Conservation (phyloP, 1,284 basidiomycete genomes). For the Crucibulum parvulum region DNA sequence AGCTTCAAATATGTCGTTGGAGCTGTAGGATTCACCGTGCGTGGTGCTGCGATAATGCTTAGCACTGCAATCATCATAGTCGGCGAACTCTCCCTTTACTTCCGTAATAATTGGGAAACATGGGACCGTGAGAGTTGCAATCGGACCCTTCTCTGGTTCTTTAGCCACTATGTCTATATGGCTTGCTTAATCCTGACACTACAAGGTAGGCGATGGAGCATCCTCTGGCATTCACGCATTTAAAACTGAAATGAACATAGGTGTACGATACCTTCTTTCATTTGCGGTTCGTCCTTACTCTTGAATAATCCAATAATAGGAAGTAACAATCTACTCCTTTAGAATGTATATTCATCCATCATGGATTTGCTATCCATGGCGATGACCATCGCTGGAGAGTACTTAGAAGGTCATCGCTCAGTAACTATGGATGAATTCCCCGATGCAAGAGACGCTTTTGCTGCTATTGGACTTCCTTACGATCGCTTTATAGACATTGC, state of each 20-base stretch:
- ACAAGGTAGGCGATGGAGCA: neutral
- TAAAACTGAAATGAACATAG: neutral
- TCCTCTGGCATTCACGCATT: neutral
- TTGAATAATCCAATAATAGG: neutral
- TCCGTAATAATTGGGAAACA: neutral
- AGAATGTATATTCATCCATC: neutral
- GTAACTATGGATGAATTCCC: neutral
- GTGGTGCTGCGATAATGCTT: neutral
- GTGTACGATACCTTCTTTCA: neutral
- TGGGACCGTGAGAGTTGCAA: neutral
- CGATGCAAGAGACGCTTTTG: neutral
- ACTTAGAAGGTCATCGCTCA: neutral
- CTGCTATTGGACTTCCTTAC: neutral
- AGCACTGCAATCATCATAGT: neutral
- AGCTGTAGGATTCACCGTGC: slow-evolving; percentile 1
- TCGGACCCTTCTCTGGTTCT: neutral
- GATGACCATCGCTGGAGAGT: neutral
- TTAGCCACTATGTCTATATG: neutral
- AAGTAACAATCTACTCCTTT: neutral
- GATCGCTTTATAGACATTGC: neutral
- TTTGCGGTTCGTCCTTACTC: neutral
- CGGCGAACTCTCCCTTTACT: neutral
- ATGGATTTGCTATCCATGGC: neutral
- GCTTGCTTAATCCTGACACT: neutral
- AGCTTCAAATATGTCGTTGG: slow-evolving; percentile 3